Evolutionary conservation across 805 yeast genomes (phyloP).

Genomic region (Blastobotrys terrestris): DNA sequence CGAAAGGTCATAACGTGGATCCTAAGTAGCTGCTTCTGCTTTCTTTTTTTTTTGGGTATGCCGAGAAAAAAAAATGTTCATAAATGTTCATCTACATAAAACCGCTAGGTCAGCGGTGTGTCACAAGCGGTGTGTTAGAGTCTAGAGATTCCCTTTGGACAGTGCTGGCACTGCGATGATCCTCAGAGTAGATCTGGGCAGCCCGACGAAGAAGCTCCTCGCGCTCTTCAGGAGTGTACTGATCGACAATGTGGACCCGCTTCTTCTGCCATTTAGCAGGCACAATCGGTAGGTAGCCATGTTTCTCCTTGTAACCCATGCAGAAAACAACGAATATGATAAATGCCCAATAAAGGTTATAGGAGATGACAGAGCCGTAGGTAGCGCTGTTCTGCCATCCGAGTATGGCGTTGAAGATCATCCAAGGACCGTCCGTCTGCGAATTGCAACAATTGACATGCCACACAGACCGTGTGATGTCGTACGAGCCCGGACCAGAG

Average conservation of each 20-base stretch:
- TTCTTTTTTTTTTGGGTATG: too few relatives aligned
- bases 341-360: slow-evolving; percentile 62
- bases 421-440: slow-evolving; percentile 87
- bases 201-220: slow-evolving; percentile 16
- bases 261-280: slow-evolving; percentile 58
- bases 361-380: slow-evolving; percentile 74
- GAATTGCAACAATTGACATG: slow-evolving; percentile 95
- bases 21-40: too few relatives aligned
- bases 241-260: not conserved
- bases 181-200: slow-evolving; percentile 8
- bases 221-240: slow-evolving; percentile 3
- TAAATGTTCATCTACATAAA: not conserved
- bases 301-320: slow-evolving; percentile 48
- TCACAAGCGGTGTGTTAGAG: slow-evolving; percentile 9
- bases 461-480: slow-evolving; percentile 74
- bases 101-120: not conserved
- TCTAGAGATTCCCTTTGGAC: slow-evolving; percentile 5
- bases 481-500: slow-evolving; percentile 90
- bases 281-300: slow-evolving; percentile 53
- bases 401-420: slow-evolving; percentile 78
- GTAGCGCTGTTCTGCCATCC: slow-evolving; percentile 97
- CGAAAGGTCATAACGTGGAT: too few relatives aligned
- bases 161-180: not conserved
- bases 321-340: slow-evolving; percentile 39
- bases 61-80: too few relatives aligned